phyloP scores from a whole-genome alignment of 78 protist genomes.

The Ministeria vibrans region DNA sequence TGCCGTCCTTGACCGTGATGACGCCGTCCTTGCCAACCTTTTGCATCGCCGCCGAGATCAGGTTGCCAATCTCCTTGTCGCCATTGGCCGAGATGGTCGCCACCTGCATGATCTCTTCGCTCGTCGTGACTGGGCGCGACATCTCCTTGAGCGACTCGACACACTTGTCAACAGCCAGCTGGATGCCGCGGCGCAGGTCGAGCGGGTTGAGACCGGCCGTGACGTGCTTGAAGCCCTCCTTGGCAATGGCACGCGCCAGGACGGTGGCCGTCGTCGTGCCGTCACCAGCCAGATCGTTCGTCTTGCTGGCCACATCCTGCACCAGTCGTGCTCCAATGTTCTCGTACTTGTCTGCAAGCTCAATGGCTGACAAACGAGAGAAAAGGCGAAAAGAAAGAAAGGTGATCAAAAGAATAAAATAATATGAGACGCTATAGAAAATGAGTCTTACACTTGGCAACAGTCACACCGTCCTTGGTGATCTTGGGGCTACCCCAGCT shows the following conservation, averaged over 20 bases:
- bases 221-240: conserved; percentile 92
- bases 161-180: conserved; percentile 76
- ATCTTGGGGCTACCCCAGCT: conserved; percentile 94
- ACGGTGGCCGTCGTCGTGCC: conserved; percentile 99
- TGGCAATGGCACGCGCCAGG: conserved; percentile 89
- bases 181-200: conserved; percentile 93
- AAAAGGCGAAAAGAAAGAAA: too few species aligned
- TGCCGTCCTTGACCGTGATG: conserved; percentile 97
- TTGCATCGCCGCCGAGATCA: conserved; percentile 96
- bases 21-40: conserved; percentile 97
- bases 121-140: conserved; percentile 81
- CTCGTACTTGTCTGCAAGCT: conserved; percentile 77
- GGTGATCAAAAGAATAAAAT: too few species aligned
- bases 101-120: conserved; percentile 88
- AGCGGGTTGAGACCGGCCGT: conserved; percentile 98
- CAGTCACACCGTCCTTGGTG: conserved; percentile 99
- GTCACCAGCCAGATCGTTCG: conserved; percentile 97
- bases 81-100: conserved; percentile 99
- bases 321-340: conserved; percentile 94
- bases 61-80: conserved; percentile 88
- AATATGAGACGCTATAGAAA: too few species aligned
- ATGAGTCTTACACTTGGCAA: too few species aligned
- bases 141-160: conserved; percentile 56
- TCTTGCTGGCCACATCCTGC: conserved; percentile 88
- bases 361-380: too few species aligned